A percentile compares a stretch with the other conserved stretches of the same genome.
These are phyloP conservation scores for Novymonas esmeraldas DNA, from an alignment of 208 protist genomes.

Conservation along the genomic window DNA sequence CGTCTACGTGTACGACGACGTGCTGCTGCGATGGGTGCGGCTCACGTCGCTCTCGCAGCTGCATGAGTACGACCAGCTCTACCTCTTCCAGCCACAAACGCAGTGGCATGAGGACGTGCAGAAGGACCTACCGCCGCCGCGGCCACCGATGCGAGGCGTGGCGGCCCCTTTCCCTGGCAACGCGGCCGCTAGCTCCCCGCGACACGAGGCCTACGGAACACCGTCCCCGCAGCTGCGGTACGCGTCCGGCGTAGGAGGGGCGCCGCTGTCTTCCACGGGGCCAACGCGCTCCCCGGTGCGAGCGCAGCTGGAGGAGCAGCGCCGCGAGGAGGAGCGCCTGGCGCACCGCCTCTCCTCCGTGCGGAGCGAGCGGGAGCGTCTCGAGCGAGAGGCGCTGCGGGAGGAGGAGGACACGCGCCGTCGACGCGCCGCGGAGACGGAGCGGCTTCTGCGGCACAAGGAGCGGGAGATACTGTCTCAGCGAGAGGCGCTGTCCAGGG, in stretches of 20 bases:
- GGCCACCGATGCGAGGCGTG: conserved; percentile 38
- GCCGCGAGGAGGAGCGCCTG: conserved; percentile 35
- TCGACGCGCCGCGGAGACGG: conserved; percentile 32
- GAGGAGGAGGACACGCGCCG: conserved; percentile 52
- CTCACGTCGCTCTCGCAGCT: conserved; percentile 56
- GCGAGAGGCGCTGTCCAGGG: conserved; percentile 41
- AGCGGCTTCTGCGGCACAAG: conserved; percentile 34
- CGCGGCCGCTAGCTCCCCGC: not conserved
- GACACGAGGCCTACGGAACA: not conserved
- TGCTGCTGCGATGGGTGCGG: conserved; percentile 52
- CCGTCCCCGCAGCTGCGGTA: not conserved
- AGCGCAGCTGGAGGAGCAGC: conserved; percentile 51
- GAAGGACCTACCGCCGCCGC: conserved; percentile 74
- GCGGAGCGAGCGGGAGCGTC: conserved; percentile 43
- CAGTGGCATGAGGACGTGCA: conserved; percentile 61
- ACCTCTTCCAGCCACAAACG: conserved; percentile 80
- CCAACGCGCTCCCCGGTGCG: conserved; percentile 22
- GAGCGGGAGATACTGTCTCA: conserved; percentile 60
- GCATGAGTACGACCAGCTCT: conserved; percentile 88
- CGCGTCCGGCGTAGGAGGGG: no score
- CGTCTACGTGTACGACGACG: conserved; percentile 79
- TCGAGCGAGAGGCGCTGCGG: conserved; percentile 40
- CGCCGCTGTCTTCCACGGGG: not conserved
- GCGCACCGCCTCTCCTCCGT: conserved; percentile 27
- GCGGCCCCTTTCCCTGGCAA: conserved; percentile 4